Base-by-base conservation (phyloP, 2,329 filamentous ascomycete species). In the Elsinoe necatrix region DNA sequence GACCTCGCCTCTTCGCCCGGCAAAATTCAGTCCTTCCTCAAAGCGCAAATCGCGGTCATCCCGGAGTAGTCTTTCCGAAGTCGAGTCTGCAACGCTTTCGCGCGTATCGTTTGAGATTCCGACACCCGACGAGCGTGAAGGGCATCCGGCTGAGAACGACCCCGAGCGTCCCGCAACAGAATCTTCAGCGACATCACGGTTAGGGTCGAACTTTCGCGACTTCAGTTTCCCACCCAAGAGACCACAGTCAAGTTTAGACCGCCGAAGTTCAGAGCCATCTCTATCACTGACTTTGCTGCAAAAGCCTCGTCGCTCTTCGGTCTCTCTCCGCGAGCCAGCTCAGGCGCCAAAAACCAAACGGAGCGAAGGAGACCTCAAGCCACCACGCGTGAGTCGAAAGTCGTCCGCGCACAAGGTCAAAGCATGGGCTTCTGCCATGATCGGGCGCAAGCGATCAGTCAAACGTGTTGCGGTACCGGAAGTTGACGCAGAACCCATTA, bases 401-500 rank as follows among this genome's bases (percentile, higher is more conserved):
- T 66, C 64, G 1, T 69, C 68, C 0, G 62, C 65, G 66, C 90
- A 88, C 72, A 87, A 84, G 67, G 85, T 91, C 60, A 88, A 86
- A 65, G 76, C 77, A 6, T 86, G 83, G 83, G 82, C 81, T 16
- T 81, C 80, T 7, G 67, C 67, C 2, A 68, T 68, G 57, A 57
- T 63, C 27, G 56, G 59, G 14, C 57, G 62, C 18, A 62, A 59
- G 34, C 57, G 51, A 41, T 45, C 48, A 12, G 54, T 55, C 14
- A 47, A 34, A 9, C 31, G 43, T n/a, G 11, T 25, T 6, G 29
- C 43, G 1, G 35, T 23, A 14, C 14, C 35, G 16, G 35, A 25
- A 16, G 21, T 25, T n/a, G 41, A 58, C 5, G 21, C 20, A 2
- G 31, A 48, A 9, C 56, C 37, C 41, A 34, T n/a, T 7, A 56